These are phyloP conservation scores for Haplographium delicatum DNA, from an alignment of 495 filamentous ascomycete genomes.

Conservation along the genomic window DNA sequence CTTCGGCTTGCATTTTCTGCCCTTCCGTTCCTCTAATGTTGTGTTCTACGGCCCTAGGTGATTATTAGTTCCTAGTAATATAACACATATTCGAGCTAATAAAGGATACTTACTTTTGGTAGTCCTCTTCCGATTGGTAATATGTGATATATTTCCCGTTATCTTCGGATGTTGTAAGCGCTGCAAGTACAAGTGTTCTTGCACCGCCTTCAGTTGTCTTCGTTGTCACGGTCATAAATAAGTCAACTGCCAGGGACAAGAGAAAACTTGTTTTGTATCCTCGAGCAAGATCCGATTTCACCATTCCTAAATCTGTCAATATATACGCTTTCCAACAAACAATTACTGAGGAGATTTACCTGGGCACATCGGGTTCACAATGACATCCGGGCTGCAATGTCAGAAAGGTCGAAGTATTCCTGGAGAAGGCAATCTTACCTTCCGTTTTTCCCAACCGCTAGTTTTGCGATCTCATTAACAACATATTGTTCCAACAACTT, in stretches of 20 bases:
- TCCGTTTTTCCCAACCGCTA: conserved; percentile 24
- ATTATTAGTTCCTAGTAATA: background rate
- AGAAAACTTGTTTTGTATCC: conserved; percentile 23
- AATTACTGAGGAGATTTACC: conserved; percentile 22
- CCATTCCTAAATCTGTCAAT: conserved; percentile 24
- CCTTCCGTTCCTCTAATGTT: conserved; percentile 30
- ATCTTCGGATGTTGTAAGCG: conserved; percentile 25
- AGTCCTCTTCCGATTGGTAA: conserved; percentile 26
- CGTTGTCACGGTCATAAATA: conserved; percentile 19
- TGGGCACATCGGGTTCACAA: conserved; percentile 38
- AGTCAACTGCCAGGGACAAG: conserved; percentile 10
- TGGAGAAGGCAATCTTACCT: too few species aligned
- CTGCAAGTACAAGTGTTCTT: conserved; percentile 30
- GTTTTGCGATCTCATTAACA: conserved; percentile 30
- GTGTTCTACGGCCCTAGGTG: conserved; percentile 10
- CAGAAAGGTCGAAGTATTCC: too few species aligned
- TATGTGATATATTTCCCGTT: conserved; percentile 24
- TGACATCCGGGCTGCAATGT: conserved; percentile 36
- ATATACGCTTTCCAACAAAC: background rate
- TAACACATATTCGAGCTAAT: background rate
- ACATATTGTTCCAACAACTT: conserved; percentile 38
- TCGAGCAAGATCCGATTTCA: conserved; percentile 32
- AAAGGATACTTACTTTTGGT: conserved; percentile 21
- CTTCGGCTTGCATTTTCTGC: conserved; percentile 31
- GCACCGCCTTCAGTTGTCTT: conserved; percentile 33